These are phyloP conservation scores for Pythium phragmitis DNA, from an alignment of 352 stramenopile genomes.

Conservation along the genomic window DNA sequence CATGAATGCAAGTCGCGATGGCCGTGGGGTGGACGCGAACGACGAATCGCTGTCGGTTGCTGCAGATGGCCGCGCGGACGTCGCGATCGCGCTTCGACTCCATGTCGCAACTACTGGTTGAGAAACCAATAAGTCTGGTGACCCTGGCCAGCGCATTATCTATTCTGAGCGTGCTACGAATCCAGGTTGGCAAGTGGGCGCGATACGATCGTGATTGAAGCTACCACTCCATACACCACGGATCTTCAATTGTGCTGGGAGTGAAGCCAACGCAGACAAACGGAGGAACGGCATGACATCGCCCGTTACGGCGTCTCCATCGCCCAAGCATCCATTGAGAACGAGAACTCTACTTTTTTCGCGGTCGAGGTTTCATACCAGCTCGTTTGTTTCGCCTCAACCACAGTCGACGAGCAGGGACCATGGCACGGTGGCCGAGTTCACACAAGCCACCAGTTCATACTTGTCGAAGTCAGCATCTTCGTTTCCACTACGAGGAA, in stretches of 20 bases:
- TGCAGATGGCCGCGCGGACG: neutral
- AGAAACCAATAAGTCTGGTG: neutral
- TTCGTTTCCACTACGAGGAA: neutral
- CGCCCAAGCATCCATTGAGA: neutral
- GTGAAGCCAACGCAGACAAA: too few relatives aligned
- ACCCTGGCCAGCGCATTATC: too few relatives aligned
- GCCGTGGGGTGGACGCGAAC: conserved; percentile 1
- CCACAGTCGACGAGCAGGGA: conserved; percentile 16
- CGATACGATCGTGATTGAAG: too few relatives aligned
- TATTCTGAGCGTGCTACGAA: too few relatives aligned
- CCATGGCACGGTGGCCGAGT: conserved; percentile 16
- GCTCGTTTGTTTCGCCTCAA: neutral
- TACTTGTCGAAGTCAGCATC: neutral
- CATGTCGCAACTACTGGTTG: neutral
- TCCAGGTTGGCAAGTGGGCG: too few relatives aligned
- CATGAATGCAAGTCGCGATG: neutral
- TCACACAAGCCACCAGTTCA: conserved; percentile 1
- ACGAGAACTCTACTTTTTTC: neutral
- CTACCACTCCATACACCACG: too few relatives aligned
- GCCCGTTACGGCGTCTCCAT: too few relatives aligned
- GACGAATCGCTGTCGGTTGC: neutral
- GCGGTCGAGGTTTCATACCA: neutral
- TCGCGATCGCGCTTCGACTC: neutral
- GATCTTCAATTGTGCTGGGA: too few relatives aligned
- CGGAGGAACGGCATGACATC: too few relatives aligned